Conservation (phyloP, 2,329 filamentous ascomycete species). For the Aspergillus latus region DNA sequence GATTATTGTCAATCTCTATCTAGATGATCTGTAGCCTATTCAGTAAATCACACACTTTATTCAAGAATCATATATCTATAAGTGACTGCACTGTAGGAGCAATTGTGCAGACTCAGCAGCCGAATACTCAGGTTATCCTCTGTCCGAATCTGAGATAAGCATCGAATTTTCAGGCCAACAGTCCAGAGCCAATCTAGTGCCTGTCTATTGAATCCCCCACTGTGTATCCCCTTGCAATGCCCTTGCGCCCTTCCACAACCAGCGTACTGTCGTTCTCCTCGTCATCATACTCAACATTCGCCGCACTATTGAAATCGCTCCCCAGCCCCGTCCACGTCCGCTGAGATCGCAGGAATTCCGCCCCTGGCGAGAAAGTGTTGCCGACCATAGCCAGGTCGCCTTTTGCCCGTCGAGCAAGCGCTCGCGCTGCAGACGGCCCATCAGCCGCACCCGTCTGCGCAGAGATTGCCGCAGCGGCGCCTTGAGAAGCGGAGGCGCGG, state of each 20-base stretch:
- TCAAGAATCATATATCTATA: neutral
- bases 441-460: constrained; percentile 17
- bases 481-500: constrained; percentile 26
- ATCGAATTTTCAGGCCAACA: constrained; percentile 12
- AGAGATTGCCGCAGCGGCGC: constrained; percentile 9
- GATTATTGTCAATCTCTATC: neutral
- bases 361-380: constrained; percentile 84
- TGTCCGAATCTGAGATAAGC: constrained; percentile 3
- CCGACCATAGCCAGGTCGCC: constrained; percentile 79
- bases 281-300: constrained; percentile 57
- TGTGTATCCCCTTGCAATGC: constrained; percentile 84
- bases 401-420: constrained; percentile 64
- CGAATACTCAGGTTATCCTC: neutral
- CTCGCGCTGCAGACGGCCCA: constrained; percentile 36
- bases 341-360: constrained; percentile 78
- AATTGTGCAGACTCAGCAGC: neutral
- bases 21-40: neutral
- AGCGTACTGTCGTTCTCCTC: constrained; percentile 56
- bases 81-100: neutral
- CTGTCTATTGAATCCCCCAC: constrained; percentile 60
- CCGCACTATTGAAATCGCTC: constrained; percentile 65
- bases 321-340: constrained; percentile 91
- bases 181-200: constrained; percentile 26
- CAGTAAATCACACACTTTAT: neutral
- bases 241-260: constrained; percentile 82